Conservation (phyloP, 23 red algal species). For the Agarophyton chilense region DNA sequence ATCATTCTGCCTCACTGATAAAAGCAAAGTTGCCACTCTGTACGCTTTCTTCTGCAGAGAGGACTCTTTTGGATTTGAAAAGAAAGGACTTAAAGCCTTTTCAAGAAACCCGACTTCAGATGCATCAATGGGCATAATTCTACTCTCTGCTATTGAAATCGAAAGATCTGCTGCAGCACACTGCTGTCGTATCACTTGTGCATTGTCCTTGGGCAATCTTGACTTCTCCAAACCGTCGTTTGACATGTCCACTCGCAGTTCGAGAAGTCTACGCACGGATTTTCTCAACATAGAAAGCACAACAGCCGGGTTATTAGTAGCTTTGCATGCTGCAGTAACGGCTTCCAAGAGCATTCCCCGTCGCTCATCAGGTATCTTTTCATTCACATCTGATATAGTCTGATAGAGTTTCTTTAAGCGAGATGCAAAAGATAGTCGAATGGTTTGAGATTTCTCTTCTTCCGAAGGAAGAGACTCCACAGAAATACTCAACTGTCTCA, state of each 20-base stretch:
- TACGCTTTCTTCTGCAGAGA: constrained; percentile 89
- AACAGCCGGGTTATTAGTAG: constrained; percentile 21
- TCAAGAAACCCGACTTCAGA: constrained; percentile 68
- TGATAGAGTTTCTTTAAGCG: constrained; percentile 73
- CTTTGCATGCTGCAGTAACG: constrained; percentile 46
- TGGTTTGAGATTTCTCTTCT: constrained; percentile 10
- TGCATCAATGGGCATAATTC: constrained; percentile 51
- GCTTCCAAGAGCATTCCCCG: constrained; percentile 53
- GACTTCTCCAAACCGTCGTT: not conserved
- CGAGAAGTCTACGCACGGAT: constrained; percentile 52
- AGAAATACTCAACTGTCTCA: constrained; percentile 59
- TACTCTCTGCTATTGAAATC: constrained; percentile 68
- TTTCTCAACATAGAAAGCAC: constrained; percentile 53
- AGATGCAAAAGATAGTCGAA: constrained; percentile 16
- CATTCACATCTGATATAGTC: constrained; percentile 13
- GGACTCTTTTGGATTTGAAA: constrained; percentile 65
- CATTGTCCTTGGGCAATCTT: not conserved
- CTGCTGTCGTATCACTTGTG: not conserved
- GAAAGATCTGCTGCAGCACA: constrained; percentile 63
- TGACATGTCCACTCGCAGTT: constrained; percentile 31
- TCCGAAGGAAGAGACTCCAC: not conserved
- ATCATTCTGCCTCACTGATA: not conserved
- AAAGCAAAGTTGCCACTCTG: constrained; percentile 56
- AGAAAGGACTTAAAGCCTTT: constrained; percentile 71
- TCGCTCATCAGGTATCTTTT: constrained; percentile 32